Base-by-base conservation (phyloP, 345 rosid genomes). In the Raphanus sativus region DNA sequence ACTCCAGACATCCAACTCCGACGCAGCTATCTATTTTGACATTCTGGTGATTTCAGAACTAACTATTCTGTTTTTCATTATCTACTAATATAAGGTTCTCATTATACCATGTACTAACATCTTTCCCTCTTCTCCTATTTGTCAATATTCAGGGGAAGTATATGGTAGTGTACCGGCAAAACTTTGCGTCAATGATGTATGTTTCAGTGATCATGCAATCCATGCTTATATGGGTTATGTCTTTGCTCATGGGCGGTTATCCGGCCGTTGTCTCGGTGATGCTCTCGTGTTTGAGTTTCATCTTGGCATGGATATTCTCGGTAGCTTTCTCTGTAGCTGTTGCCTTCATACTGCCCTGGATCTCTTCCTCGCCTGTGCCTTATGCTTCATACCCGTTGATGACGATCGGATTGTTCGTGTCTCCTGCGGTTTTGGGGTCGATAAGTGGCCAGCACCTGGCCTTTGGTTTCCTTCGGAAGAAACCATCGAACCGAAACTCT, bases 371-470 rank as follows among this genome's bases (percentile, higher is more conserved):
- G 3, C 97, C 96, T 6, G 86, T 87, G 77, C 93, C 99, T 16
- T 95, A 86, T 87, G 83, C 86, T 82, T 89, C 97, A 33, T 82
- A 76, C 67, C 98, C 99, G 7, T 88, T 89, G 98, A 77, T 95
- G 83, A 83, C 67, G 10, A 60, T 95, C 81, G 98, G 99, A 69
- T 81, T 95, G 72, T 95, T 95, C 84, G 94, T 84, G 70, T 88
- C 94, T 7, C 99, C 99, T 81, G 94, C 98, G 62, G 67, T 91
- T 63, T 85, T 92, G 54, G 98, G 99, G 80, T 94, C 99, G 29
- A 75, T 89, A 75, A 85, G 84, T 9, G 99, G 99, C 65, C 98
- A 95, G 73, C 97, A 95, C 83, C 60, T 92, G 70, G 92, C 94
- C 61, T 89, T 83, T 81, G 63, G 82, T 66, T 78, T 84, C 65